These are phyloP conservation scores for Pseudogymnoascus sp. DNA, from an alignment of 2,329 filamentous ascomycete genomes.

Conservation along the genomic window DNA sequence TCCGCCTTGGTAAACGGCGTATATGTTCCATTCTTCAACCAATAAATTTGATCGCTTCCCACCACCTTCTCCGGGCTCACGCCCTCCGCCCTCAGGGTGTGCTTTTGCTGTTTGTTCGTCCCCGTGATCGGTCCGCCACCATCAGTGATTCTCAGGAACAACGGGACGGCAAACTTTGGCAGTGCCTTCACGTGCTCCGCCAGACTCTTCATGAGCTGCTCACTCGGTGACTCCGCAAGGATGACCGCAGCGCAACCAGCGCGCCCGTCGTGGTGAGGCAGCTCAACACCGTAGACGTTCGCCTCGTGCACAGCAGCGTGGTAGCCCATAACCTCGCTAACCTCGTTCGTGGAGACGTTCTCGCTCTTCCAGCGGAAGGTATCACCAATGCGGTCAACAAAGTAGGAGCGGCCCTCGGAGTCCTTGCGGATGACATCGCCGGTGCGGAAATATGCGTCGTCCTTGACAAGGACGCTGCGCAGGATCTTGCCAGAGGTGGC, in stretches of 20 bases:
- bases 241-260: constrained; percentile 72
- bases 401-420: constrained; percentile 63
- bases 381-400: constrained; percentile 73
- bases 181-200: constrained; percentile 53
- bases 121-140: constrained; percentile 59
- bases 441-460: constrained; percentile 75
- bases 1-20: constrained; percentile 58
- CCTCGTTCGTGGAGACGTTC: constrained; percentile 76
- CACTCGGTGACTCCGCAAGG: constrained; percentile 43
- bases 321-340: constrained; percentile 63
- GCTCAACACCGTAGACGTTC: constrained; percentile 75
- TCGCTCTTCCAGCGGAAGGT: constrained; percentile 78
- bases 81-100: constrained; percentile 61
- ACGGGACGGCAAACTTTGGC: constrained; percentile 66
- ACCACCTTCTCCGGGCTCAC: constrained; percentile 55
- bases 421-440: constrained; percentile 76
- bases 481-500: constrained; percentile 69
- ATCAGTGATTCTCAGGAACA: constrained; percentile 65
- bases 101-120: constrained; percentile 86
- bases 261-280: constrained; percentile 75
- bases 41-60: constrained; percentile 41
- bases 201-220: constrained; percentile 48
- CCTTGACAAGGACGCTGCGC: constrained; percentile 62
- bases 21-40: constrained; percentile 59
- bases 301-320: constrained; percentile 65